A percentile compares a stretch with the other conserved stretches of the same genome.
Evolutionary conservation across 2,329 filamentous ascomycete genomes (phyloP).

Genomic region (Aspergillus oerlinghausenensis): DNA sequence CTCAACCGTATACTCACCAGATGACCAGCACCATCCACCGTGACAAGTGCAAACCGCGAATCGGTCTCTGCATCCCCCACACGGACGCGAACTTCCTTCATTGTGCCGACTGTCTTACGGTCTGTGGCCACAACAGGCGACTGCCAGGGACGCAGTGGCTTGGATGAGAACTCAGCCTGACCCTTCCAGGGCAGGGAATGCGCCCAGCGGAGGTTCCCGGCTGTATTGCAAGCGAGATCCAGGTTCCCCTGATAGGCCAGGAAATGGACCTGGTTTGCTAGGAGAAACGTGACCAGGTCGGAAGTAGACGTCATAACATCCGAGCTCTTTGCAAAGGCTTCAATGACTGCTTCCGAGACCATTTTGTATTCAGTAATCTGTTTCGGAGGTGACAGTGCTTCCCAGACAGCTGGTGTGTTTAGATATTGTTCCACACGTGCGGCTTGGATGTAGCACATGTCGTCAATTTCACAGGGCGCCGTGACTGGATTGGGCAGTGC

Average conservation of each 20-base stretch:
- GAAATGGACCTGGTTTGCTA: conserved; percentile 15
- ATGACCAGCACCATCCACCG: conserved; percentile 12
- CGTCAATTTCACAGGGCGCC: conserved; percentile 13
- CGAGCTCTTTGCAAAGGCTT: conserved; percentile 10
- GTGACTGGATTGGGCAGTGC: conserved; percentile 13
- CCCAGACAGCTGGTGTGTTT: conserved; percentile 14
- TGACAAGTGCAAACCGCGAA: conserved; percentile 12
- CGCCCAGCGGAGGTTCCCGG: conserved; percentile 21
- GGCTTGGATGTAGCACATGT: conserved; percentile 18
- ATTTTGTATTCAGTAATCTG: conserved; percentile 11
- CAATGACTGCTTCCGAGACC: conserved; percentile 4
- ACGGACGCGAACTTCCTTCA: conserved; percentile 7
- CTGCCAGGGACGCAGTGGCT: conserved; percentile 14
- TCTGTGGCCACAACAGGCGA: conserved; percentile 5
- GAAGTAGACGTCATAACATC: conserved; percentile 12
- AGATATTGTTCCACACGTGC: conserved; percentile 17
- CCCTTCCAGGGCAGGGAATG: conserved; percentile 21
- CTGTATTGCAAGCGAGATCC: conserved; percentile 24
- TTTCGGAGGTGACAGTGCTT: conserved; percentile 12
- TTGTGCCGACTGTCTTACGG: not conserved
- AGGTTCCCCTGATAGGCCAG: conserved; percentile 23
- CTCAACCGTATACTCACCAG: conserved; percentile 5
- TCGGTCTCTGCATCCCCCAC: not conserved
- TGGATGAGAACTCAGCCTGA: conserved; percentile 17
- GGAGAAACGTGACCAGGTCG: not conserved